Evolutionary conservation across 2,329 filamentous ascomycete genomes (phyloP).

Genomic region (Apiospora sp.): DNA sequence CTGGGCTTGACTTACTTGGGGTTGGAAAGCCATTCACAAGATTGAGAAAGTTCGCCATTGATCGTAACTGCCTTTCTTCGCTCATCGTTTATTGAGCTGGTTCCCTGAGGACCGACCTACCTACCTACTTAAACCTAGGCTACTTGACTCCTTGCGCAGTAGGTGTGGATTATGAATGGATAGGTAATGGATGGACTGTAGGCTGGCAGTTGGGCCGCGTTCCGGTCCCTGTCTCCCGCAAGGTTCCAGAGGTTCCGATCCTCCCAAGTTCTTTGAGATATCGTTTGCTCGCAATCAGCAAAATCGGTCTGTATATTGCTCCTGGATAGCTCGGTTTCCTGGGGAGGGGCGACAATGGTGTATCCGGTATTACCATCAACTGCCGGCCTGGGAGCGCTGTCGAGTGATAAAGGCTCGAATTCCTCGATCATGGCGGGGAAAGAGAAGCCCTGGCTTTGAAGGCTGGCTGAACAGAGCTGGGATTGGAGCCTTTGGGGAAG

Average conservation of each 20-base stretch:
- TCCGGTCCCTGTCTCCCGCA: constrained; percentile 9
- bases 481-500: neutral
- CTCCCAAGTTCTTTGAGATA: neutral
- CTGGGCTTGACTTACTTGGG: constrained; percentile 1
- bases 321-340: neutral
- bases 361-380: neutral
- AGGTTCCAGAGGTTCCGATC: constrained; percentile 12
- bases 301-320: neutral
- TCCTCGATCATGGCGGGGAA: constrained; percentile 13
- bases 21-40: constrained; percentile 1
- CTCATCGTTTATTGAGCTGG: constrained; percentile 5
- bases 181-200: neutral
- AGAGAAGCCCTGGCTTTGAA: constrained; percentile 4
- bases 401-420: neutral
- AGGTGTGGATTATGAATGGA: constrained; percentile 1
- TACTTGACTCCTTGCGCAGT: constrained; percentile 16
- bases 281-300: neutral
- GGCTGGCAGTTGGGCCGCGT: neutral
- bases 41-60: constrained; percentile 21
- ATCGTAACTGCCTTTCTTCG: constrained; percentile 20
- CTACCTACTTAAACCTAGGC: constrained; percentile 14
- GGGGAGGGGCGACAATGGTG: neutral
- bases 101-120: neutral
- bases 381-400: neutral
- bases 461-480: neutral